phyloP scores from a whole-genome alignment of 768 basidiomycete species.

The Rubroboletus pulcherrimus region DNA sequence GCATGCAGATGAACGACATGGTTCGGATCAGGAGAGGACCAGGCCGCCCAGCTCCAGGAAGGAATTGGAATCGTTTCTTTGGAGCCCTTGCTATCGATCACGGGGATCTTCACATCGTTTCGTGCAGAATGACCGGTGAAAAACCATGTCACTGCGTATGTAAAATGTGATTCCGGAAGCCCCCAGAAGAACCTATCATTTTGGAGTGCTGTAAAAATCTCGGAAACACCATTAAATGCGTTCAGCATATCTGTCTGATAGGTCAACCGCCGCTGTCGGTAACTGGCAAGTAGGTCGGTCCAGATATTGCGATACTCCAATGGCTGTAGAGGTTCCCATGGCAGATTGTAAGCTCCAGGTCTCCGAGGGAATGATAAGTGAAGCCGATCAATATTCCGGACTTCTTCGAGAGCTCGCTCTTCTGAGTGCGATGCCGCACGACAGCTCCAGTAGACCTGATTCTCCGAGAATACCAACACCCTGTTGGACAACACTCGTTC shows the following conservation, averaged over 20 bases:
- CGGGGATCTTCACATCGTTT: background rate
- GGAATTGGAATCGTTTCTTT: constrained; percentile 7
- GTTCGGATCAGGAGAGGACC: background rate
- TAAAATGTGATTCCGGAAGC: constrained; percentile 14
- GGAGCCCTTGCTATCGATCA: constrained; percentile 4
- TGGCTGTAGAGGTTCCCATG: background rate
- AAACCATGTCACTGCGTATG: constrained; percentile 8
- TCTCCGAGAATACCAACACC: constrained; percentile 16
- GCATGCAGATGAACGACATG: background rate
- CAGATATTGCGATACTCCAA: background rate
- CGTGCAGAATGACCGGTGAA: background rate
- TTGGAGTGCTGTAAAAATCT: constrained; percentile 8
- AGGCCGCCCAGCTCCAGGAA: constrained; percentile 20
- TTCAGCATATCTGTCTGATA: constrained; percentile 17
- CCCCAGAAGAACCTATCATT: constrained; percentile 15
- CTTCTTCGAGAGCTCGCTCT: constrained; percentile 11
- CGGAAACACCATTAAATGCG: constrained; percentile 14
- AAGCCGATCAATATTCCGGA: background rate
- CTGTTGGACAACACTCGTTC: constrained; percentile 16
- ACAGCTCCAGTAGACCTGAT: constrained; percentile 19
- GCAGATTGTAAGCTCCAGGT: background rate
- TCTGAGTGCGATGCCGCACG: constrained; percentile 6
- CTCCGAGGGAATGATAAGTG: background rate
- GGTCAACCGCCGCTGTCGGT: constrained; percentile 10
- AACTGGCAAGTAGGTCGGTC: background rate